Evolutionary conservation across 1,139 yeast species (phyloP).

Genomic region (Taiozyma sp.): DNA sequence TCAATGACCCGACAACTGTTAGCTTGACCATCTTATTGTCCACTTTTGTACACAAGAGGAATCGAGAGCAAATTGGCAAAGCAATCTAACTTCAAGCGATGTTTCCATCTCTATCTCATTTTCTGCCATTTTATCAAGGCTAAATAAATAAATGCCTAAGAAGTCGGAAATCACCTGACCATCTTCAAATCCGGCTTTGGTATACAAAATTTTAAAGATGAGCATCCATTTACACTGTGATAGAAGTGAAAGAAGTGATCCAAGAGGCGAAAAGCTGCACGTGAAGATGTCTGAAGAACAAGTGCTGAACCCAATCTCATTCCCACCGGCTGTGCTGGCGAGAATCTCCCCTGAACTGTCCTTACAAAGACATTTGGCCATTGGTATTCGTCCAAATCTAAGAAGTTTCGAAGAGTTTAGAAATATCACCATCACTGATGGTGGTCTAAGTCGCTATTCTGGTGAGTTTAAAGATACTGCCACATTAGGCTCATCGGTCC

Average conservation of each 20-base stretch:
- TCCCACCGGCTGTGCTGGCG: constrained; percentile 80
- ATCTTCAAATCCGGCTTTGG: not conserved
- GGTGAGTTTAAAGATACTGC: constrained; percentile 17
- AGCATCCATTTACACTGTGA: not conserved
- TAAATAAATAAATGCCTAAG: not conserved
- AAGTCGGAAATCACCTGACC: not conserved
- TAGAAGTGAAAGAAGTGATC: not conserved
- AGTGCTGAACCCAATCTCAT: constrained; percentile 26
- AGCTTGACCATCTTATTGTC: constrained; percentile 28
- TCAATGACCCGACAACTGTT: constrained; percentile 79
- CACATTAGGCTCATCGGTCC: constrained; percentile 67
- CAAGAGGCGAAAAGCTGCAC: not conserved
- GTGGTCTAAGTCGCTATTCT: constrained; percentile 36
- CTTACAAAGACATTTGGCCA: constrained; percentile 66
- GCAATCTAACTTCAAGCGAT: too few relatives aligned
- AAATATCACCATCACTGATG: constrained; percentile 41
- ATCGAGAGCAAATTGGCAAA: not conserved
- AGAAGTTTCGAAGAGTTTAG: constrained; percentile 72
- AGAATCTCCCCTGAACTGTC: constrained; percentile 83
- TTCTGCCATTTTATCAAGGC: not conserved
- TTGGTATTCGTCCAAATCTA: constrained; percentile 69
- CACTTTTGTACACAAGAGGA: not conserved
- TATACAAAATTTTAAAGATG: not conserved
- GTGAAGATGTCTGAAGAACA: constrained; percentile 5
- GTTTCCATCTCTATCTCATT: not conserved